Evolutionary conservation across 2,329 filamentous ascomycete species (phyloP).

Genomic region (Diaporthe destruens): DNA sequence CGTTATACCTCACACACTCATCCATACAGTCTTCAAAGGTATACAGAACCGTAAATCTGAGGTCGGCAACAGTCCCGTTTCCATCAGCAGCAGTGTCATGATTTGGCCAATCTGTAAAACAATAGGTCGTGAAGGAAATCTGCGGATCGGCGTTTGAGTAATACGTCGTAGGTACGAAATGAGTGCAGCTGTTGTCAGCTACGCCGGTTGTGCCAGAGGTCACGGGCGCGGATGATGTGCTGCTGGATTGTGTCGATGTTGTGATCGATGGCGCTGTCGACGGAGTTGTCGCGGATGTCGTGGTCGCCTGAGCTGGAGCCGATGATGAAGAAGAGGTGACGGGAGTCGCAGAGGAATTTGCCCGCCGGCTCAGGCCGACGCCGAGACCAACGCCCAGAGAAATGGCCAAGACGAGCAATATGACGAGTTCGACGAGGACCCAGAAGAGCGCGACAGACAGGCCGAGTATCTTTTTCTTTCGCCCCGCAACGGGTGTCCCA

Average conservation of each 20-base stretch:
- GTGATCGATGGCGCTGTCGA: neutral
- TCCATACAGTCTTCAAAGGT: slow-evolving; percentile 24
- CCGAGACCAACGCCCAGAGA: slow-evolving; percentile 10
- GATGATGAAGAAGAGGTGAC: neutral
- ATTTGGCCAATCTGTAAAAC: slow-evolving; percentile 20
- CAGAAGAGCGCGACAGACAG: slow-evolving; percentile 10
- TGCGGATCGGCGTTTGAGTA: neutral
- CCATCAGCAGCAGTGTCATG: slow-evolving; percentile 5
- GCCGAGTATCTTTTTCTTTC: slow-evolving; percentile 5
- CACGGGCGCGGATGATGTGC: slow-evolving; percentile 22
- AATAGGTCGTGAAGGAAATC: neutral
- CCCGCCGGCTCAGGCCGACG: slow-evolving; percentile 12
- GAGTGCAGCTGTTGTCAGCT: slow-evolving; percentile 17
- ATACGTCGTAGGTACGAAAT: neutral
- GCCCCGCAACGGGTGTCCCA: neutral
- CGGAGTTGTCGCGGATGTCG: neutral
- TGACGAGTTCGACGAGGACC: neutral
- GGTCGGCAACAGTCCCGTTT: neutral
- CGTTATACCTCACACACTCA: slow-evolving; percentile 4
- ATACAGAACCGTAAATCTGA: neutral
- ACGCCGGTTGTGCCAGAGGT: slow-evolving; percentile 14
- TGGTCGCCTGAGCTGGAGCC: neutral
- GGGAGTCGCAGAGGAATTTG: neutral
- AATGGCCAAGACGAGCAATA: slow-evolving; percentile 8
- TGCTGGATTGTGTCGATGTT: neutral